These are phyloP conservation scores for Mercurialis annua DNA, from an alignment of 345 rosid species.

Conservation along the genomic window DNA sequence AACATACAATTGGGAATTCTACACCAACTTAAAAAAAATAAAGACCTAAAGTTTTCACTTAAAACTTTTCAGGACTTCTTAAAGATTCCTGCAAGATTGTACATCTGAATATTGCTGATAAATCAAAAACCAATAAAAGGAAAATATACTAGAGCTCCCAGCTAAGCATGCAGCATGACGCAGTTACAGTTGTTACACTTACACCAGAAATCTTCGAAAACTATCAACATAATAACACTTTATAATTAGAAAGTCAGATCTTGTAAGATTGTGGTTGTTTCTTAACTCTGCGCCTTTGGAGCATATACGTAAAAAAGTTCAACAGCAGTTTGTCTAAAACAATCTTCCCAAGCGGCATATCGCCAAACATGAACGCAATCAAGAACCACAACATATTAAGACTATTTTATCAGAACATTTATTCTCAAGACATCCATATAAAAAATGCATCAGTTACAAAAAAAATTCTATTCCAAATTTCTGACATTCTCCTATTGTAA, in stretches of 20 bases:
- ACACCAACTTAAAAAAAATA: too few relatives aligned
- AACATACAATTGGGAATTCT: too few relatives aligned
- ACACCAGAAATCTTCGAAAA: background rate
- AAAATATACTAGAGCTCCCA: background rate
- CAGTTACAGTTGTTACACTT: background rate
- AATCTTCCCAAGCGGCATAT: background rate
- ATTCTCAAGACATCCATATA: background rate
- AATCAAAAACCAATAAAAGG: too few relatives aligned
- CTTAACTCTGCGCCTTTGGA: background rate
- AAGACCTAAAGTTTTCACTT: too few relatives aligned
- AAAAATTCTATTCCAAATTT: background rate
- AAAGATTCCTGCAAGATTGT: too few relatives aligned
- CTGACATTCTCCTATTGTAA: conserved; percentile 3
- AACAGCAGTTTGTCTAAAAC: background rate
- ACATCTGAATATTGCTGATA: too few relatives aligned
- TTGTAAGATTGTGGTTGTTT: background rate
- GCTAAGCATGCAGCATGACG: background rate
- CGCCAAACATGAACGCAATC: background rate
- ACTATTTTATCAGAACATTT: background rate
- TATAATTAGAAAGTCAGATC: background rate
- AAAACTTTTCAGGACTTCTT: too few relatives aligned
- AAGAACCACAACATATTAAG: background rate
- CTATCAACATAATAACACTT: background rate
- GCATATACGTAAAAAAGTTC: background rate
- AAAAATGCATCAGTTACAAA: background rate